Percentiles rank a stretch among this genome's conserved stretches.
phyloP scores from a whole-genome alignment of 768 basidiomycete genomes.

The Clathrus columnatus region DNA sequence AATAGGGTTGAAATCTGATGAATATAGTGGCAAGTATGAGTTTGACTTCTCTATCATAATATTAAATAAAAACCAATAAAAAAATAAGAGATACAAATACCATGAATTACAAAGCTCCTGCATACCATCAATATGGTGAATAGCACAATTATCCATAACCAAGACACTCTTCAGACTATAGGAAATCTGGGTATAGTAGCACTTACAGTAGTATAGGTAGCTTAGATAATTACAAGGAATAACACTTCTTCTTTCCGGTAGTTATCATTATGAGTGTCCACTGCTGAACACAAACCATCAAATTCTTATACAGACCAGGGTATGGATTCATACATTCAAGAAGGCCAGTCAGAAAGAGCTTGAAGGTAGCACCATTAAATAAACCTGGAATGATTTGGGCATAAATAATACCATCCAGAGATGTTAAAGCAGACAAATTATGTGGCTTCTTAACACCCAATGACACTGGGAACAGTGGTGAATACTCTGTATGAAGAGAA shows the following conservation, averaged over 20 bases:
- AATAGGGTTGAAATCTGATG: neutral
- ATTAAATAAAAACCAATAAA: neutral
- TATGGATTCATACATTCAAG: neutral
- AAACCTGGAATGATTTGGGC: neutral
- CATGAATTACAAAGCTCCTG: neutral
- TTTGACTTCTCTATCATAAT: neutral
- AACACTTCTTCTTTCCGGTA: too few relatives aligned
- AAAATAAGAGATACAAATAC: neutral
- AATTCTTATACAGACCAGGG: too few relatives aligned
- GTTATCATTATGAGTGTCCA: too few relatives aligned
- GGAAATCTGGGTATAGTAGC: too few relatives aligned
- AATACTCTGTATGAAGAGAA: too few relatives aligned
- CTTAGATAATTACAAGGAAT: too few relatives aligned
- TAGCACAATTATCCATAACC: neutral
- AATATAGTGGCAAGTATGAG: neutral
- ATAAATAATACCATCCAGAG: conserved; percentile 1
- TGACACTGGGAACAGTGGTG: too few relatives aligned
- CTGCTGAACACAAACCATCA: too few relatives aligned
- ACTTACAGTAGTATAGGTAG: too few relatives aligned
- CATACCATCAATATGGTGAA: neutral
- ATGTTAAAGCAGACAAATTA: too few relatives aligned
- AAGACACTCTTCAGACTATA: neutral
- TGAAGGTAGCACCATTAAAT: neutral
- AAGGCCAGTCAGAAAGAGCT: neutral
- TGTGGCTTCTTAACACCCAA: too few relatives aligned